A percentile compares a stretch with the other conserved stretches of the same genome.
Evolutionary conservation across 352 stramenopile genomes (phyloP).

Genomic region (Nothophytophthora sp.): DNA sequence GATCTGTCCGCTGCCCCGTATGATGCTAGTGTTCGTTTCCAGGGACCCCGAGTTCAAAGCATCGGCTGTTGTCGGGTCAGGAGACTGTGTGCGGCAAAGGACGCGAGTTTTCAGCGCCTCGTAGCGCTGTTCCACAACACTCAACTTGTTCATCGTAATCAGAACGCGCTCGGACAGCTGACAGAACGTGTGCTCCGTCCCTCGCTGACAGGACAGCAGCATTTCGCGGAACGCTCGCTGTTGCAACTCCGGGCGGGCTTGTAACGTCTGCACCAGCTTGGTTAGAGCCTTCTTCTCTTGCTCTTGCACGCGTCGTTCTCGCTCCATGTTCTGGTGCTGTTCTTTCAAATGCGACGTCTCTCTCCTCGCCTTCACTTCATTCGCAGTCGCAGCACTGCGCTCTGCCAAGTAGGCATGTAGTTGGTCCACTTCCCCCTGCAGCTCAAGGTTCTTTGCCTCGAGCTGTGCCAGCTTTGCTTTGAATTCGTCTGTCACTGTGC

Average conservation of each 20-base stretch:
- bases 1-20: not conserved
- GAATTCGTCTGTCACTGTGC: not conserved
- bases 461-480: slow-evolving; percentile 2
- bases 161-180: slow-evolving; percentile 25
- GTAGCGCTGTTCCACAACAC: slow-evolving; percentile 10
- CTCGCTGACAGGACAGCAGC: slow-evolving; percentile 30
- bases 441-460: slow-evolving; percentile 9
- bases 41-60: slow-evolving; percentile 1
- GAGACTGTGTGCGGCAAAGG: not conserved
- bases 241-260: slow-evolving; percentile 41
- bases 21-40: too few species aligned
- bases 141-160: slow-evolving; percentile 16
- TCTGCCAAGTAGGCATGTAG: slow-evolving; percentile 5
- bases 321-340: slow-evolving; percentile 19
- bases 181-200: slow-evolving; percentile 27
- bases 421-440: not conserved
- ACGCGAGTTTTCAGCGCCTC: slow-evolving; percentile 14
- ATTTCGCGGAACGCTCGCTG: slow-evolving; percentile 44
- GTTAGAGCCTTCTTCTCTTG: slow-evolving; percentile 25
- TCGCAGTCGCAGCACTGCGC: not conserved
- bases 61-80: not conserved
- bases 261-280: slow-evolving; percentile 43
- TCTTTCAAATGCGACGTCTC: slow-evolving; percentile 20
- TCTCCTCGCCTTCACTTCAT: slow-evolving; percentile 7
- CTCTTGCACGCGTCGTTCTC: slow-evolving; percentile 12